A percentile compares a stretch with the other conserved stretches of the same genome.
Evolutionary conservation across 106 monocot genomes (phyloP).

Genomic region (Amphibolis antarctica): DNA sequence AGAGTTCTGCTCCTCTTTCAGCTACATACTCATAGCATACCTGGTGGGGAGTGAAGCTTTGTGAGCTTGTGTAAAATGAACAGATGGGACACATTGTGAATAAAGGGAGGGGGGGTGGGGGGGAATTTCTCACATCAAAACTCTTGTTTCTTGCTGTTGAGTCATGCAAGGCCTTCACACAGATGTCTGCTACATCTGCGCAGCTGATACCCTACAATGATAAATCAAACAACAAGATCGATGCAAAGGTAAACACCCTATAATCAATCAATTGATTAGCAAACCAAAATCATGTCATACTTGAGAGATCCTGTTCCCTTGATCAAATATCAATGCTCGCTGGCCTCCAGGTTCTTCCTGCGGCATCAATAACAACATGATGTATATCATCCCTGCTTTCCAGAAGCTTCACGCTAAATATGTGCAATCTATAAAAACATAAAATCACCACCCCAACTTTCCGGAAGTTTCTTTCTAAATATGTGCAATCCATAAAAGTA

Average conservation of each 20-base stretch:
- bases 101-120: not conserved
- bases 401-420: not conserved
- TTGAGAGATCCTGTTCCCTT: constrained; percentile 94
- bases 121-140: constrained; percentile 57
- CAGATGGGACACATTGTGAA: not conserved
- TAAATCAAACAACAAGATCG: not conserved
- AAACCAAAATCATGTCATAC: constrained; percentile 20
- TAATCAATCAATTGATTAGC: not conserved
- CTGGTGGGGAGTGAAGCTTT: constrained; percentile 22
- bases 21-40: constrained; percentile 94
- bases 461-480: not conserved
- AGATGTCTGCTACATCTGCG: constrained; percentile 97
- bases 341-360: constrained; percentile 99
- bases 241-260: not conserved
- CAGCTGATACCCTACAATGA: constrained; percentile 82
- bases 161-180: constrained; percentile 96
- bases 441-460: not conserved
- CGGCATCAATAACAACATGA: not conserved
- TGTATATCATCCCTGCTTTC: not conserved
- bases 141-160: constrained; percentile 98
- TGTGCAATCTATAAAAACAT: not conserved
- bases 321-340: constrained; percentile 93
- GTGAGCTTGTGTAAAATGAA: not conserved
- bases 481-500: not conserved
- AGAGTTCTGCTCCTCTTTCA: constrained; percentile 76